phyloP scores from a whole-genome alignment of 2,329 filamentous ascomycete genomes.

The Claviceps sp. region DNA sequence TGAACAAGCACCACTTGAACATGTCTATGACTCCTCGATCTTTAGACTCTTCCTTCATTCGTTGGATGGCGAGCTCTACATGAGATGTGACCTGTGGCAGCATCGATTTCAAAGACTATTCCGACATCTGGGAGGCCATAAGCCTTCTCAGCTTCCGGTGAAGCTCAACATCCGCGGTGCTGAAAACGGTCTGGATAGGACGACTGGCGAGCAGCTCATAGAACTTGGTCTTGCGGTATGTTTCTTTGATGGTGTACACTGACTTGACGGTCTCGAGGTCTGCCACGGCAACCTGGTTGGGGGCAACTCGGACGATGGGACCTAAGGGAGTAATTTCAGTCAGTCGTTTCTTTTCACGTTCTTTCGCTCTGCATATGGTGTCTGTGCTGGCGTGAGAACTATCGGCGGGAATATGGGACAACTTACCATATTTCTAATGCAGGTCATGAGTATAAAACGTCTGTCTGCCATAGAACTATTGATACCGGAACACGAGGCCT shows the following conservation, averaged over 20 bases:
- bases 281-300: conserved; percentile 12
- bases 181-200: conserved; percentile 20
- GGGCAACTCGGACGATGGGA: conserved; percentile 14
- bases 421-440: conserved; percentile 13
- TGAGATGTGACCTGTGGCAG: conserved; percentile 21
- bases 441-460: conserved; percentile 11
- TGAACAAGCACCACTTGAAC: conserved; percentile 39
- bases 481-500: conserved; percentile 7
- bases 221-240: conserved; percentile 13
- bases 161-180: conserved; percentile 22
- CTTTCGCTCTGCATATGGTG: no score
- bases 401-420: not conserved
- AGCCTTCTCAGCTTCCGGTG: conserved; percentile 28
- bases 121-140: conserved; percentile 27
- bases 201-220: conserved; percentile 12
- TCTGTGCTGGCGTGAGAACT: no score
- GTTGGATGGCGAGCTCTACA: conserved; percentile 25
- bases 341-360: not conserved
- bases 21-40: conserved; percentile 27
- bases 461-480: conserved; percentile 9
- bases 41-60: conserved; percentile 30
- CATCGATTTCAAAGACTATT: conserved; percentile 19
- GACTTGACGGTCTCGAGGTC: conserved; percentile 11
- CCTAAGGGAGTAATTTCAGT: conserved; percentile 4
- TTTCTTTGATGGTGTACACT: conserved; percentile 20